A percentile compares a stretch with the other conserved stretches of the same genome.
These are phyloP conservation scores for Paecilomyces sp. DNA, from an alignment of 2,329 filamentous ascomycete genomes.

Conservation along the genomic window DNA sequence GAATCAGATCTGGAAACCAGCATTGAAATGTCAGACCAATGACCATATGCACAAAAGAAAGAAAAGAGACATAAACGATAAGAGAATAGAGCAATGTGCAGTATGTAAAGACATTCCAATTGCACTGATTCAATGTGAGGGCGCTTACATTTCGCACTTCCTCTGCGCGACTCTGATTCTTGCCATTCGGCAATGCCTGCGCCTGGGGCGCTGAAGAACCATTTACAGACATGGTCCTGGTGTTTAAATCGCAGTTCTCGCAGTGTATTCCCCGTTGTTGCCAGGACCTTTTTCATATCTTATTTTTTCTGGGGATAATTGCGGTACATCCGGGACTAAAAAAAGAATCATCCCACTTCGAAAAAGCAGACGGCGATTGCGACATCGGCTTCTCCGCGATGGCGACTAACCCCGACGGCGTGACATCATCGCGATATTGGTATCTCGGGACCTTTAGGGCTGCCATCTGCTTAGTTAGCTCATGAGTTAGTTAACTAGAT, in stretches of 20 bases:
- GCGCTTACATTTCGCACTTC: slow-evolving; percentile 36
- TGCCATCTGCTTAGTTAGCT: too few relatives aligned
- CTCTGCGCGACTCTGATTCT: slow-evolving; percentile 24
- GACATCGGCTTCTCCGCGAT: background rate
- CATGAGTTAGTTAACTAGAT: too few relatives aligned
- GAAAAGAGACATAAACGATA: background rate
- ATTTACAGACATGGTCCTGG: slow-evolving; percentile 14
- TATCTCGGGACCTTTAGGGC: too few relatives aligned
- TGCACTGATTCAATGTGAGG: background rate
- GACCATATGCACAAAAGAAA: background rate
- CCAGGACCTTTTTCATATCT: too few relatives aligned
- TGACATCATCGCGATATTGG: slow-evolving; percentile 14
- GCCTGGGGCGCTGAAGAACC: slow-evolving; percentile 2
- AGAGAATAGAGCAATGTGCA: background rate
- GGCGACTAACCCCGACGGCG: slow-evolving; percentile 12
- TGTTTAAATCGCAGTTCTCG: background rate
- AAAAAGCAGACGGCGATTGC: slow-evolving; percentile 14
- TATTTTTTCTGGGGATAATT: background rate
- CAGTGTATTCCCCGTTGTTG: too few relatives aligned
- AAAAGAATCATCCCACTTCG: background rate
- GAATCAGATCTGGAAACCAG: background rate
- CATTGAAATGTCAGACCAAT: background rate
- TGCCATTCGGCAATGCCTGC: slow-evolving; percentile 3
- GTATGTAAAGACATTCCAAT: background rate
- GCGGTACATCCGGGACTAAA: background rate